Evolutionary conservation across 768 basidiomycete species (phyloP).

Genomic region (Jaapia argillacea): DNA sequence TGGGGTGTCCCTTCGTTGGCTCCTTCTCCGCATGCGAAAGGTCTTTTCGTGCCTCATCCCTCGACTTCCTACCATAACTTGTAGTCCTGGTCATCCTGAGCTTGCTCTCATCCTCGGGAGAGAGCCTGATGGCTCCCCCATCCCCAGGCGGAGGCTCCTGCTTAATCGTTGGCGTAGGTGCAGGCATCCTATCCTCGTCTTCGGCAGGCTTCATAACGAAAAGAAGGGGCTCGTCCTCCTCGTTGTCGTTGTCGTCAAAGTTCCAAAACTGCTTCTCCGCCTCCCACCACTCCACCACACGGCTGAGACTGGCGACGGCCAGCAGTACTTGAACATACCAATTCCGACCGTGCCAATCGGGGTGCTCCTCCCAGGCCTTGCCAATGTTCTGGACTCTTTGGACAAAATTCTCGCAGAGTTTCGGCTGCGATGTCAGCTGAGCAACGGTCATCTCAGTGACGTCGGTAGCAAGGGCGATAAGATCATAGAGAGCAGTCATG

Average conservation of each 20-base stretch:
- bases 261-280: slow-evolving; percentile 99
- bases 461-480: slow-evolving; percentile 90
- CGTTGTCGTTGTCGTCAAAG: slow-evolving; percentile 87
- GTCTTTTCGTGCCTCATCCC: slow-evolving; percentile 50
- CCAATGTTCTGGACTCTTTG: slow-evolving; percentile 88
- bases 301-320: slow-evolving; percentile 89
- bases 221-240: slow-evolving; percentile 82
- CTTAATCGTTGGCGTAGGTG: slow-evolving; percentile 28
- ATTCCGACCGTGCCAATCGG: slow-evolving; percentile 94
- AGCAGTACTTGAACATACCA: slow-evolving; percentile 98
- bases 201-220: slow-evolving; percentile 90
- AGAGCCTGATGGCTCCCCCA: slow-evolving; percentile 32
- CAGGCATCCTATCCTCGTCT: slow-evolving; percentile 33
- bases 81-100: slow-evolving; percentile 38
- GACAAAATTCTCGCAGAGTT: slow-evolving; percentile 78
- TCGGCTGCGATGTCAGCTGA: slow-evolving; percentile 78
- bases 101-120: slow-evolving; percentile 42
- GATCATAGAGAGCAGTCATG: slow-evolving; percentile 82
- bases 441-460: slow-evolving; percentile 83
- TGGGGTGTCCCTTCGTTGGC: slow-evolving; percentile 18
- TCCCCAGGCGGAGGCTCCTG: slow-evolving; percentile 23
- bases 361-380: slow-evolving; percentile 94
- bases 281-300: slow-evolving; percentile 99
- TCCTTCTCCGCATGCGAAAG: slow-evolving; percentile 20
- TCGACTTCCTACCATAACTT: slow-evolving; percentile 41